These are phyloP conservation scores for Senna siamea DNA, from an alignment of 306 rosid species.

Conservation along the genomic window DNA sequence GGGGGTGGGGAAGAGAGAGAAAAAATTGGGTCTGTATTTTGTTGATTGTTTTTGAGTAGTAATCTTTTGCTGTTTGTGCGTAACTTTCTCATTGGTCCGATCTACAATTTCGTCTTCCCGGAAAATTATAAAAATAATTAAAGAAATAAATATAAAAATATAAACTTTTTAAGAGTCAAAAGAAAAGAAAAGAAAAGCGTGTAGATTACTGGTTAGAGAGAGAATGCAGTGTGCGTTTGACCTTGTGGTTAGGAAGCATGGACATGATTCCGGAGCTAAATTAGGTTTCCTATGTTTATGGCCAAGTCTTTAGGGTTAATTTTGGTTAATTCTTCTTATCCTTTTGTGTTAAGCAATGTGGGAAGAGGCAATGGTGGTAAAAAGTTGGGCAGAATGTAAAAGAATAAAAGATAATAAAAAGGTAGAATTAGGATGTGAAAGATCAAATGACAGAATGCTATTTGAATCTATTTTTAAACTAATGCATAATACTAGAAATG, in stretches of 20 bases:
- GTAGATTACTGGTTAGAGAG: constrained; percentile 45
- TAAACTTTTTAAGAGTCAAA: constrained; percentile 45
- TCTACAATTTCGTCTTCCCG: constrained; percentile 46
- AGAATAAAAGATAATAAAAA: too few relatives aligned
- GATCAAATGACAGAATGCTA: not conserved
- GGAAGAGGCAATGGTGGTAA: not conserved
- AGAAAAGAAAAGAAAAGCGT: constrained; percentile 49
- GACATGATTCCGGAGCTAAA: constrained; percentile 38
- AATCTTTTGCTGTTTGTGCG: constrained; percentile 36
- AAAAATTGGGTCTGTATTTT: constrained; percentile 8
- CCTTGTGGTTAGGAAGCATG: constrained; percentile 43
- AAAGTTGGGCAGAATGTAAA: too few relatives aligned
- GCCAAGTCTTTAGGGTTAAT: too few relatives aligned
- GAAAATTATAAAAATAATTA: constrained; percentile 26
- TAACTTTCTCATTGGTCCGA: constrained; percentile 50
- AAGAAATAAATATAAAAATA: constrained; percentile 26
- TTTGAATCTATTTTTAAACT: not conserved
- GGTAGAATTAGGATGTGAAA: not conserved
- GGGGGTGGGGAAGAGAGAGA: constrained; percentile 26
- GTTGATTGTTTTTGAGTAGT: not conserved
- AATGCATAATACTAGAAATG: not conserved
- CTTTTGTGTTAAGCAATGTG: not conserved
- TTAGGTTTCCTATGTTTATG: constrained; percentile 53
- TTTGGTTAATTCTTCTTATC: constrained; percentile 11
- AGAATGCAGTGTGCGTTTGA: constrained; percentile 57